A percentile compares a stretch with the other conserved stretches of the same genome.
phyloP scores from a whole-genome alignment of 176 grass and related monocot species.

The Lolium multiflorum region DNA sequence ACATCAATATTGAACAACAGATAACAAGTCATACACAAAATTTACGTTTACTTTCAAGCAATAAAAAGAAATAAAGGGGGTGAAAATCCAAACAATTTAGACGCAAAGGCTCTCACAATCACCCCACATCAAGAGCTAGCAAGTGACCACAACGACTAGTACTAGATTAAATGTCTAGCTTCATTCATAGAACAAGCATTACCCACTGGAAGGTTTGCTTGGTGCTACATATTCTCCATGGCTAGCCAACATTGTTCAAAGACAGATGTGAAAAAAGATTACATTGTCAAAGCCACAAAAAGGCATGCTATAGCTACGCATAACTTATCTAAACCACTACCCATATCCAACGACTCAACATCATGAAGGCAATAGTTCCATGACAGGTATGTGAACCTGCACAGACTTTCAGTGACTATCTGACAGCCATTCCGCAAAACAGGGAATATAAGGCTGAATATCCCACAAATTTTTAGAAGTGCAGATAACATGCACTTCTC shows the following conservation, averaged over 20 bases:
- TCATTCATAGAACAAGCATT: constrained; percentile 7
- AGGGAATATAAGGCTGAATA: constrained; percentile 3
- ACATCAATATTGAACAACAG: neutral
- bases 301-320: neutral
- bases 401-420: neutral
- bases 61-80: neutral
- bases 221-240: constrained; percentile 11
- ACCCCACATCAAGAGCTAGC: neutral
- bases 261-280: neutral
- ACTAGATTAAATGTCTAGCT: constrained; percentile 15
- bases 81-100: neutral
- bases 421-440: constrained; percentile 3
- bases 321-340: neutral
- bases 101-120: neutral
- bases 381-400: neutral
- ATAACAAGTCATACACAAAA: constrained; percentile 5
- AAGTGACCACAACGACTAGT: neutral
- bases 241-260: neutral
- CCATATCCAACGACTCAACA: neutral
- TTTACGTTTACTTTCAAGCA: neutral
- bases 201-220: neutral
- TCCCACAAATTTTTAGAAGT: neutral
- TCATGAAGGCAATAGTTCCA: neutral
- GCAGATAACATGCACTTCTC: neutral
- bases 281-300: neutral